phyloP scores from a whole-genome alignment of 2,329 filamentous ascomycete genomes.

The Fusarium sp. region DNA sequence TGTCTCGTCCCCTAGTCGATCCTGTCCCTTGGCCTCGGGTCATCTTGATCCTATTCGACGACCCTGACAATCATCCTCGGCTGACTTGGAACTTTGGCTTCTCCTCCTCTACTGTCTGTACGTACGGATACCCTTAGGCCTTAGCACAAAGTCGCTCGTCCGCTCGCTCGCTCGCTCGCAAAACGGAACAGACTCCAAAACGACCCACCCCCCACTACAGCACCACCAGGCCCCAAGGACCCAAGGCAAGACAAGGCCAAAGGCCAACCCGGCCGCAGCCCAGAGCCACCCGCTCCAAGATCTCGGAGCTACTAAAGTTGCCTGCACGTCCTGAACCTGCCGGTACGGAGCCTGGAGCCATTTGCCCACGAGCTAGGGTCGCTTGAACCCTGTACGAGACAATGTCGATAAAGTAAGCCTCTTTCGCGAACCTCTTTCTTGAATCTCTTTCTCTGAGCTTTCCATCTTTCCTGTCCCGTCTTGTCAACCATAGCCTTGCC shows the following conservation, averaged over 20 bases:
- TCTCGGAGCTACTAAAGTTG: slow-evolving; percentile 44
- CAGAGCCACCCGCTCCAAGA: slow-evolving; percentile 43
- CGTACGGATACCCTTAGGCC: neutral
- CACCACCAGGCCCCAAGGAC: slow-evolving; percentile 30
- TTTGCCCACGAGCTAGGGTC: slow-evolving; percentile 46
- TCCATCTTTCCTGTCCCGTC: slow-evolving; percentile 33
- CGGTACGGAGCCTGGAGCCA: slow-evolving; percentile 44
- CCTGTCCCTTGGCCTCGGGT: slow-evolving; percentile 29
- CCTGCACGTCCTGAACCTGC: slow-evolving; percentile 43
- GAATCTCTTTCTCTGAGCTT: slow-evolving; percentile 33
- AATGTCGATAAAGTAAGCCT: slow-evolving; percentile 65
- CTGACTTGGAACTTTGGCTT: slow-evolving; percentile 24
- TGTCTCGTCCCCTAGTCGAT: slow-evolving; percentile 14
- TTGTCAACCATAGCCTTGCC: slow-evolving; percentile 18
- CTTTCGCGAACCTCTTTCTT: slow-evolving; percentile 41
- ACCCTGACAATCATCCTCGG: slow-evolving; percentile 19
- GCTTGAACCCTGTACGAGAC: slow-evolving; percentile 48
- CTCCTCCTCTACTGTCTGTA: neutral
- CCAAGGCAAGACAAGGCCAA: slow-evolving; percentile 35
- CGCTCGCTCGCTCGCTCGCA: neutral
- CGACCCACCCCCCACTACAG: slow-evolving; percentile 42
- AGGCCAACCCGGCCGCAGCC: slow-evolving; percentile 35
- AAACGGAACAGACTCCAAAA: slow-evolving; percentile 35
- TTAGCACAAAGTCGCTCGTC: slow-evolving; percentile 21
- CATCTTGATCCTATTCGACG: slow-evolving; percentile 20